Evolutionary conservation across 495 filamentous ascomycete species (phyloP), one percentile per base, ranked within the genome.

Genomic region (Hypomontagnella monticulosa): DNA sequence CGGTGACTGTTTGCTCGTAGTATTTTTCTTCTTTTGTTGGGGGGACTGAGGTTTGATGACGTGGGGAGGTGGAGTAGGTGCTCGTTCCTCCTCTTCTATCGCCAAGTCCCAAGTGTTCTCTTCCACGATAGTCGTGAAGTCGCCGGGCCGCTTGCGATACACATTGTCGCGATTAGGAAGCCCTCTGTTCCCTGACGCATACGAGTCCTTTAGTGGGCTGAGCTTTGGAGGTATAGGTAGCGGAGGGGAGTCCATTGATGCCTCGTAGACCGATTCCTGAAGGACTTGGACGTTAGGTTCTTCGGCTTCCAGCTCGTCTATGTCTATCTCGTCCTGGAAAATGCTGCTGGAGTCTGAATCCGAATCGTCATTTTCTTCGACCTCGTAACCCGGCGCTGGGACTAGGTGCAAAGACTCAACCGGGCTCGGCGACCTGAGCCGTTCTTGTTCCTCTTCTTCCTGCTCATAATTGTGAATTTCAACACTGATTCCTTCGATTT

Each of bases 241-340:
- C n/a, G 73, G 76, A 49, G 70, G 60, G 30, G 68, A 76, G 20
- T 62, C 71, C 52, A 56, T 71, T 58, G 23, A 72, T 2, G 53
- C 71, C 53, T 70, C 53, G 70, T 76, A 72, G 20, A 66, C 76
- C 32, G 73, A 85, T 61, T 73, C 79, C 57, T 76, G 74, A n/a
- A 79, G 75, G 36, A 82, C 77, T 59, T 83, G 73, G 14, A 82
- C 74, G 54, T 82, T 82, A 6, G 80, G 79, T 66, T 81, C 75
- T 36, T 81, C 76, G 4, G 73, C 71, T 19, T 84, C 80, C 7
- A 83, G 72, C 27, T 84, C 81, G 42, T 84, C 75, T 1, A 78
- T 78, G 10, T 81, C 79, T n/a, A 81, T 54, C 12, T 81, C 66
- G 58, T 87, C 85, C 48, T 86, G 78, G 41, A 82, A 77, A 40